Evolutionary conservation across 768 basidiomycete species (phyloP).

Genomic region (Podaxis carcinomalis): DNA sequence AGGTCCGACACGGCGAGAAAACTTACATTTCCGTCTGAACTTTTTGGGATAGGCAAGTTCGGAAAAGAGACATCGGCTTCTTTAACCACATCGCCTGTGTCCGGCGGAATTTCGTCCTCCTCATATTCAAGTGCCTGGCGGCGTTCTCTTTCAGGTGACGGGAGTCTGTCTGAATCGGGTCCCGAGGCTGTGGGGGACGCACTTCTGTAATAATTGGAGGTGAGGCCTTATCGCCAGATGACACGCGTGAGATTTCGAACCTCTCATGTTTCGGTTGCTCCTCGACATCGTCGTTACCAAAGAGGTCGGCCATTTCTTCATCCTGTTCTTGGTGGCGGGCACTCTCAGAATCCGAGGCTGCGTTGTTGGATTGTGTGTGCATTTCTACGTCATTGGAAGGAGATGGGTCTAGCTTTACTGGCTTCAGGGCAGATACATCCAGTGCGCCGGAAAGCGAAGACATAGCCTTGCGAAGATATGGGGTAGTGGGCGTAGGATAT

Average conservation of each 20-base stretch:
- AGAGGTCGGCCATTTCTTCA: constrained; percentile 74
- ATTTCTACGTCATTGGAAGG: constrained; percentile 38
- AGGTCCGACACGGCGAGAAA: constrained; percentile 1
- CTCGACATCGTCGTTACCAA: constrained; percentile 63
- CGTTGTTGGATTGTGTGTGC: constrained; percentile 21
- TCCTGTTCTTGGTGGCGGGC: constrained; percentile 31
- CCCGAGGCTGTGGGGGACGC: constrained; percentile 46
- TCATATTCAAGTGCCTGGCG: constrained; percentile 76
- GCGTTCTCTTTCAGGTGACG: constrained; percentile 58
- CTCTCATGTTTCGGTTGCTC: constrained; percentile 42
- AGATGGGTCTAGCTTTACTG: constrained; percentile 10
- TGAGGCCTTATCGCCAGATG: constrained; percentile 8
- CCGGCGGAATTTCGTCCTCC: constrained; percentile 67
- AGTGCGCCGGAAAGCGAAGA: constrained; percentile 59
- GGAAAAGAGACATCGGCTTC: constrained; percentile 79
- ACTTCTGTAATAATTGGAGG: constrained; percentile 19
- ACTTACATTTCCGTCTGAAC: constrained; percentile 78
- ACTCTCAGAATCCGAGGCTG: constrained; percentile 23
- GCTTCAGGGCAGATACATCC: constrained; percentile 26
- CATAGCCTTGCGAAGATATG: constrained; percentile 29
- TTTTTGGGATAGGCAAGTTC: constrained; percentile 79
- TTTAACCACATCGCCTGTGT: constrained; percentile 36
- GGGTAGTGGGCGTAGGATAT: background rate
- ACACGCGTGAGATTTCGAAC: constrained; percentile 31
- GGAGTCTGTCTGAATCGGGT: constrained; percentile 57